A percentile compares a stretch with the other conserved stretches of the same genome.
Conservation (phyloP, 768 basidiomycete species). For the Infundibulicybe gibba region DNA sequence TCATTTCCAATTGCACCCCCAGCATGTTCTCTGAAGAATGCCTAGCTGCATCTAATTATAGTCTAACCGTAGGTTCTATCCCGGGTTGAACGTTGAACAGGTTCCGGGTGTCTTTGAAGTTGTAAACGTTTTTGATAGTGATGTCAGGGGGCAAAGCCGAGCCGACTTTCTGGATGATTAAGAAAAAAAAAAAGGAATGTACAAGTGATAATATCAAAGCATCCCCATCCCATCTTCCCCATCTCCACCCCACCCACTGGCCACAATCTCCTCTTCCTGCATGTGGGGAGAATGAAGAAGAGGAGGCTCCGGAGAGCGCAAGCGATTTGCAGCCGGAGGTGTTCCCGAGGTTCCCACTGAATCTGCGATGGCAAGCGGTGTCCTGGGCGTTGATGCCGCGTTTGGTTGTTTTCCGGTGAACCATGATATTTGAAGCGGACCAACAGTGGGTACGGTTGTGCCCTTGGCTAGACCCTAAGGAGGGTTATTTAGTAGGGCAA, state of each 20-base stretch:
- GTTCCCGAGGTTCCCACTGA: conserved; percentile 10
- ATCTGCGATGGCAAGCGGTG: conserved; percentile 12
- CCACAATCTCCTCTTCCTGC: conserved; percentile 59
- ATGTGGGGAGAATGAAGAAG: conserved; percentile 26
- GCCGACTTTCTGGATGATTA: background rate
- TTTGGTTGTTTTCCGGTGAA: conserved; percentile 33
- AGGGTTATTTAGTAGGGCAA: conserved; percentile 7
- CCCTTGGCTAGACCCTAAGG: conserved; percentile 72
- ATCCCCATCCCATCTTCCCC: conserved; percentile 78
- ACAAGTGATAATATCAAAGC: conserved; percentile 26
- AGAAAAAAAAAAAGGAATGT: conserved; percentile 1
- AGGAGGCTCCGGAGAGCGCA: conserved; percentile 20
- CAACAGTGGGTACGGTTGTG: conserved; percentile 58
- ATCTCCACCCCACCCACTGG: conserved; percentile 73
- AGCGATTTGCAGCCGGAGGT: background rate
- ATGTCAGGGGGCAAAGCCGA: background rate
- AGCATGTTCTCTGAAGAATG: no score
- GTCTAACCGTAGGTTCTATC: no score
- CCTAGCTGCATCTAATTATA: no score
- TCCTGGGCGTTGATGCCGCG: conserved; percentile 13
- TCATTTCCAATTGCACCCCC: no score
- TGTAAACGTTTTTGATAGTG: no score
- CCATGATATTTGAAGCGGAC: conserved; percentile 68
- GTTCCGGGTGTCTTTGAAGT: no score
- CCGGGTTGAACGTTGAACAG: no score